A percentile compares a stretch with the other conserved stretches of the same genome.
phyloP scores from a whole-genome alignment of 148 eudicot species.

The Spergularia bocconei region DNA sequence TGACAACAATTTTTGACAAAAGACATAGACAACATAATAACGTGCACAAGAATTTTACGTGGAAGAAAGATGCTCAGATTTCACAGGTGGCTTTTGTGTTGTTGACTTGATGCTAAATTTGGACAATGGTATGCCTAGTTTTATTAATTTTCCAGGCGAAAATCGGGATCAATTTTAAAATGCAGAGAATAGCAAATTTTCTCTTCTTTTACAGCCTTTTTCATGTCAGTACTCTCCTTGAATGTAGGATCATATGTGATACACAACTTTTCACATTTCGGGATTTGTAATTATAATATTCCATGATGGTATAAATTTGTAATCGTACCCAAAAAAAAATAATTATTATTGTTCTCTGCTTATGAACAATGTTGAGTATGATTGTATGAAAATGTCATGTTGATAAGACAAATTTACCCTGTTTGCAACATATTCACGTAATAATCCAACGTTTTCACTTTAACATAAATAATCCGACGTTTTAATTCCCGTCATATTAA shows the following conservation, averaged over 20 bases:
- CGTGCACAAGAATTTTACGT: background rate
- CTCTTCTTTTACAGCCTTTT: background rate
- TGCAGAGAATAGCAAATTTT: slow-evolving; percentile 24
- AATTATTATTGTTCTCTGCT: too few relatives aligned
- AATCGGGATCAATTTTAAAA: background rate
- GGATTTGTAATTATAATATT: too few relatives aligned
- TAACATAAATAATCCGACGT: too few relatives aligned
- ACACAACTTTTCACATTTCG: too few relatives aligned
- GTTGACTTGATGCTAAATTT: slow-evolving; percentile 16
- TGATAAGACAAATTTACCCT: too few relatives aligned
- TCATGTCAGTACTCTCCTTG: slow-evolving; percentile 9
- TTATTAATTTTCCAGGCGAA: slow-evolving; percentile 4
- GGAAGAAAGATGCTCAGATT: slow-evolving; percentile 14
- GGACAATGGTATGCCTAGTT: background rate
- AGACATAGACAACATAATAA: slow-evolving; percentile 5
- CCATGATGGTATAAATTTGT: too few relatives aligned
- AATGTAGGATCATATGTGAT: slow-evolving; percentile 18
- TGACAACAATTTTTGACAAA: slow-evolving; percentile 23
- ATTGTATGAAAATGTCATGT: too few relatives aligned
- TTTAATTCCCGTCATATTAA: too few relatives aligned
- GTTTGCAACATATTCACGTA: too few relatives aligned
- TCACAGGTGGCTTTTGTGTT: slow-evolving; percentile 8
- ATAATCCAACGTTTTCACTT: too few relatives aligned
- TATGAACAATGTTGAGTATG: too few relatives aligned
- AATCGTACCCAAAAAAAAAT: too few relatives aligned